Evolutionary conservation across 176 grass and related monocot species (phyloP), one percentile per base, ranked within the genome.

Genomic region (Aegilops sharonensis): DNA sequence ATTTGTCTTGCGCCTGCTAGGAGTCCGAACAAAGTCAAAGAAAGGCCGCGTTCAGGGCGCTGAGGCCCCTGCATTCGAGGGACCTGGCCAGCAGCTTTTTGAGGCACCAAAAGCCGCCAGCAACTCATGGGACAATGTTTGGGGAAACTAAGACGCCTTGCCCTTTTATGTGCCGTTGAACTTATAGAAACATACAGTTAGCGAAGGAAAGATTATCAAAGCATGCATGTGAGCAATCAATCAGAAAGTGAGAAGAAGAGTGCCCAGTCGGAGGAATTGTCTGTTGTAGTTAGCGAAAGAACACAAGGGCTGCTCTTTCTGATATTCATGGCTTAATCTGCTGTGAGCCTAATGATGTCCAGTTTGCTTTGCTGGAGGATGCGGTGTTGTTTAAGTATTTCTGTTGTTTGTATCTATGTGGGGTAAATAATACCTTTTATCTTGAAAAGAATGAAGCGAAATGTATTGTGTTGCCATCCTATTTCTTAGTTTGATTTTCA

Each of bases 81-180:
- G 78, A 39, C 85, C 82, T 77, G 87, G 61, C 29, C 83, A 84
- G 9, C 91, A 81, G 75, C 86, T 75, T 64, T 37, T 89, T 11
- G 83, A 87, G 68, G 88, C 64, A 54, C 90, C 90, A 3, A 94
- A 94, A 91, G 88, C 50, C 15, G 6, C 66, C 68, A 92, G 87
- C 80, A 85, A 87, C 75, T 89, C 83, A 64, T 94, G 88, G 90
- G 92, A 97, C 81, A 94, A 78, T 17, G 92, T 85, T 37, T 97
- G 94, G 94, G 86, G 94, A 78, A 85, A 92, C 74, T 91, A 69
- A 88, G 71, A 9, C 18, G 40, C 20, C 54, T 52, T 35, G 21
- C 2, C 45, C 50, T 54, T 50, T 64, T 32, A 12, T 43, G 27
- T 3, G 12, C n/a, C 42, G 50, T 59, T 20, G 80, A 35, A 68